Evolutionary conservation across 192 early-diverging fungal genomes (phyloP).

Genomic region (Mortierella hygrophila): DNA sequence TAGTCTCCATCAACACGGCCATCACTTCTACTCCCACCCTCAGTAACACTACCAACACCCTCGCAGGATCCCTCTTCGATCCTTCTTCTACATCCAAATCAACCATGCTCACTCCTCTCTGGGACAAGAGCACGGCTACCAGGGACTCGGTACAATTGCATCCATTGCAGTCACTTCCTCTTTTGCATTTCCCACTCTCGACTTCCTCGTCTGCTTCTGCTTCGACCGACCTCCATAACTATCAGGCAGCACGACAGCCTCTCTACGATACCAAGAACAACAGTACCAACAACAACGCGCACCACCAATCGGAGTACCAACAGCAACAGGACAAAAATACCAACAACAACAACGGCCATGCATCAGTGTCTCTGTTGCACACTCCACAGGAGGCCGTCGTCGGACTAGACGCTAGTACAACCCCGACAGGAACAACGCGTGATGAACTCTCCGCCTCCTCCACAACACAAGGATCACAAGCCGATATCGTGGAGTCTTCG

Average conservation of each 20-base stretch:
- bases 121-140: not conserved
- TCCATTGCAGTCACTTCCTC: not conserved
- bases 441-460: not conserved
- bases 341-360: not conserved
- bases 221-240: too few species aligned
- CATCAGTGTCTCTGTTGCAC: not conserved
- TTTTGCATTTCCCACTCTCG: not conserved
- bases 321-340: not conserved
- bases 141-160: not conserved
- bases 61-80: not conserved
- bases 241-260: too few species aligned
- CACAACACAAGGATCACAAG: conserved; percentile 5
- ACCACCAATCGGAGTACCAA: not conserved
- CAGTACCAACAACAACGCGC: too few species aligned
- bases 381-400: not conserved
- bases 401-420: not conserved
- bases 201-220: not conserved
- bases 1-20: not conserved
- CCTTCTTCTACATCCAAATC: not conserved
- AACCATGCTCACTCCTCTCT: not conserved
- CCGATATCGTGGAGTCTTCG: not conserved
- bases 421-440: not conserved
- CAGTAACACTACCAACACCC: not conserved
- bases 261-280: too few species aligned
- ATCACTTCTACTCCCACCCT: not conserved